A percentile compares a stretch with the other conserved stretches of the same genome.
Conservation (phyloP, 805 yeast species). For the Blastobotrys attinorum region DNA sequence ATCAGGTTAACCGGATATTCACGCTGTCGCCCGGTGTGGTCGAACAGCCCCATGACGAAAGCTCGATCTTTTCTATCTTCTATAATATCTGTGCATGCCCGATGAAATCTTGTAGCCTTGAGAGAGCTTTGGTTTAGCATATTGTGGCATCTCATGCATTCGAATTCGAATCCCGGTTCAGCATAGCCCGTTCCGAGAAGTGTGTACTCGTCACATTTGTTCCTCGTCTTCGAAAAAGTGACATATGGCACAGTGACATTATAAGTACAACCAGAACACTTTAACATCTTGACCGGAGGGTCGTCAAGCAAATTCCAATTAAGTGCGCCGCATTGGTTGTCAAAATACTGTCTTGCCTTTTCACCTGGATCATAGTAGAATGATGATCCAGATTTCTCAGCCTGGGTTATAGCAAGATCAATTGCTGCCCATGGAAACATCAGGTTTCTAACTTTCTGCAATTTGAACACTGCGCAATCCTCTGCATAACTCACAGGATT, state of each 20-base stretch:
- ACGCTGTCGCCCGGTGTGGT: background rate
- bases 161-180: background rate
- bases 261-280: background rate
- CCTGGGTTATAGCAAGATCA: background rate
- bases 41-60: background rate
- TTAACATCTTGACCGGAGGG: background rate
- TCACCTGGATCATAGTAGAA: background rate
- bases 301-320: background rate
- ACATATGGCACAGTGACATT: background rate
- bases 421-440: constrained; percentile 9
- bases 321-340: constrained; percentile 11
- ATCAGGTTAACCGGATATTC: background rate
- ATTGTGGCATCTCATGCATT: background rate
- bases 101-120: background rate
- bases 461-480: constrained; percentile 11
- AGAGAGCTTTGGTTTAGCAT: background rate
- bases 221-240: no score
- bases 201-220: no score
- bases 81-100: background rate
- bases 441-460: constrained; percentile 1
- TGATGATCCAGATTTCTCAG: constrained; percentile 5
- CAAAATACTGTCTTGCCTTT: background rate
- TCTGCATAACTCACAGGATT: constrained; percentile 18
- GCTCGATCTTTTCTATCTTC: background rate
- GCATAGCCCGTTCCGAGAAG: background rate